Evolutionary conservation across 163 green algal species (phyloP).

Genomic region (Prototheca wickerhamii): DNA sequence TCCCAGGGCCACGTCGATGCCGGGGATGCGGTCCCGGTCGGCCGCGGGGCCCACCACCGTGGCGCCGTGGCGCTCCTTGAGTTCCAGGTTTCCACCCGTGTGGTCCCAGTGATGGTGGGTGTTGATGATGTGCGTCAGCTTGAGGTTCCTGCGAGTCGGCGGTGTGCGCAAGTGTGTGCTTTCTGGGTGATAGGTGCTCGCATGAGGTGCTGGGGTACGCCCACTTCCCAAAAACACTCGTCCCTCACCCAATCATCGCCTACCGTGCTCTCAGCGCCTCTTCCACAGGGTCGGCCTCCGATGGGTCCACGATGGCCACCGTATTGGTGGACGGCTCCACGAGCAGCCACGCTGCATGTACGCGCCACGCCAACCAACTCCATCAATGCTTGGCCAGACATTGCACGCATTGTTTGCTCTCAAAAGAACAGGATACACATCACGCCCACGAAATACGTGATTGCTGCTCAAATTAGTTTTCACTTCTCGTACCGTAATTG

Average conservation of each 20-base stretch:
- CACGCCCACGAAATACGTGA: too few species aligned
- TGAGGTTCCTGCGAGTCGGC: conserved; percentile 2
- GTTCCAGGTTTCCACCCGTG: conserved; percentile 70
- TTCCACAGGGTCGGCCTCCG: conserved; percentile 65
- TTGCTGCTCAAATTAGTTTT: too few species aligned
- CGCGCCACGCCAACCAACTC: too few species aligned
- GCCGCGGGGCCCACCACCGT: conserved; percentile 55
- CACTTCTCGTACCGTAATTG: conserved; percentile 2
- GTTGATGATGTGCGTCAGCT: conserved; percentile 84
- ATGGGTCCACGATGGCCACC: conserved; percentile 82
- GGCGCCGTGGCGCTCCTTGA: conserved; percentile 57
- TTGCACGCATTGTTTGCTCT: too few species aligned
- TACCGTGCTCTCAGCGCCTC: conserved; percentile 42
- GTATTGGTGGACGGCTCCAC: conserved; percentile 42
- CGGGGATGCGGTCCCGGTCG: conserved; percentile 75
- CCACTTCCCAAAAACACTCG: too few species aligned
- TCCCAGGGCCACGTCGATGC: conserved; percentile 66
- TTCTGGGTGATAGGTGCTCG: background rate
- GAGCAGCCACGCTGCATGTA: conserved; percentile 70
- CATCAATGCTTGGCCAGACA: too few species aligned
- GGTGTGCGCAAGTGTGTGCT: background rate
- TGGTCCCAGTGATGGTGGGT: conserved; percentile 89
- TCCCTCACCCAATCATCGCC: background rate
- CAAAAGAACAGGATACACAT: too few species aligned
- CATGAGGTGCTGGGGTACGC: background rate